Conservation (phyloP, 2,329 filamentous ascomycete species). For the Ascosphaera apis region DNA sequence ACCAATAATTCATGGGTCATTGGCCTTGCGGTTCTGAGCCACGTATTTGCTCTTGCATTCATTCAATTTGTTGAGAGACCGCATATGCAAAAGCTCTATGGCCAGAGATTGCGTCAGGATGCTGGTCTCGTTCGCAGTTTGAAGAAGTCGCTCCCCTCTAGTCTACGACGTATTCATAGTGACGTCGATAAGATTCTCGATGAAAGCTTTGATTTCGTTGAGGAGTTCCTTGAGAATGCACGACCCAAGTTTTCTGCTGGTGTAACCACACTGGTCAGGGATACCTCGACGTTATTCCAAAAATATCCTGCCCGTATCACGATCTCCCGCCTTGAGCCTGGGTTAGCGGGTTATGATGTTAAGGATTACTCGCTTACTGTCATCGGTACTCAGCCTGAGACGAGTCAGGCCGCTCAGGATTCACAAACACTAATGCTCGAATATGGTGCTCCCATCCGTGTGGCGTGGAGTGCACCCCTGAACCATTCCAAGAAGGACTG, state of each 20-base stretch:
- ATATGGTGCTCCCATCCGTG: slow-evolving; percentile 73
- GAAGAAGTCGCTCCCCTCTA: slow-evolving; percentile 61
- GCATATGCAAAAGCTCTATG: slow-evolving; percentile 97
- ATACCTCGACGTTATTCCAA: slow-evolving; percentile 72
- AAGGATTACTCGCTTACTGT: slow-evolving; percentile 60
- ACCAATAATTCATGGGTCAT: slow-evolving; percentile 77
- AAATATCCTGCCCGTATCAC: slow-evolving; percentile 71
- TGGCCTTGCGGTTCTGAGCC: slow-evolving; percentile 62
- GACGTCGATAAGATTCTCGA: slow-evolving; percentile 71
- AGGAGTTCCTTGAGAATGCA: slow-evolving; percentile 70
- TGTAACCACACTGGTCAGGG: slow-evolving; percentile 66
- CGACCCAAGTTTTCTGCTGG: slow-evolving; percentile 68
- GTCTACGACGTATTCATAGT: slow-evolving; percentile 61
- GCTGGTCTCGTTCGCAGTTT: slow-evolving; percentile 84
- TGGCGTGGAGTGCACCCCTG: slow-evolving; percentile 72
- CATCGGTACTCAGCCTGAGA: slow-evolving; percentile 41
- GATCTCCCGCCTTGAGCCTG: slow-evolving; percentile 54
- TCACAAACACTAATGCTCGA: slow-evolving; percentile 60
- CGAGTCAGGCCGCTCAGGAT: slow-evolving; percentile 31
- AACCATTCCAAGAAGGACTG: slow-evolving; percentile 83
- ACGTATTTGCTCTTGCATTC: slow-evolving; percentile 65
- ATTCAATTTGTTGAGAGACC: slow-evolving; percentile 86
- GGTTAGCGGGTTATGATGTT: slow-evolving; percentile 56
- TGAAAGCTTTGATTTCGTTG: slow-evolving; percentile 68
- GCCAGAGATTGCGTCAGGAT: slow-evolving; percentile 56